Conservation (phyloP, 2,329 filamentous ascomycete species). For the Aspergillus amoenus region DNA sequence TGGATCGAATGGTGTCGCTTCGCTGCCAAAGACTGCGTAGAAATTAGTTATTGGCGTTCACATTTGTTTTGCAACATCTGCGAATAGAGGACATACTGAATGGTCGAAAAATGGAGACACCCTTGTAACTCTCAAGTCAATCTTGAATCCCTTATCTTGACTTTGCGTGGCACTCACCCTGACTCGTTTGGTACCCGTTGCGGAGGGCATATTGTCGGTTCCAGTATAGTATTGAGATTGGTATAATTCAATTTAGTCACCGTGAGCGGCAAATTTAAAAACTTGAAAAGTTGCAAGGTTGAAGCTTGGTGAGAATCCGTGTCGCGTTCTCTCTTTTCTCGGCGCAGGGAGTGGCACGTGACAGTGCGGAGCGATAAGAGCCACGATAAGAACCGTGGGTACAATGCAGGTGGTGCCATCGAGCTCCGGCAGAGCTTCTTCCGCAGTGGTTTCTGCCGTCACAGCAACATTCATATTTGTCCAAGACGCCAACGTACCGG, state of each 20-base stretch:
- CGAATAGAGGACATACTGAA: conserved; percentile 39
- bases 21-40: conserved; percentile 69
- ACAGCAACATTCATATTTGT: conserved; percentile 7
- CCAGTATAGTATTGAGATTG: not conserved
- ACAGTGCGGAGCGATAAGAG: conserved; percentile 22
- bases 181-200: conserved; percentile 56
- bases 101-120: conserved; percentile 48
- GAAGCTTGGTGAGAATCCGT: not conserved
- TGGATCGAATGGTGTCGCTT: conserved; percentile 76
- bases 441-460: conserved; percentile 3
- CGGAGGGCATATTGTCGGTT: conserved; percentile 49
- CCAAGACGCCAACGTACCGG: not conserved
- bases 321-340: not conserved
- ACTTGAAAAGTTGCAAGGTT: not conserved
- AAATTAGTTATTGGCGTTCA: not conserved
- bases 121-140: conserved; percentile 32
- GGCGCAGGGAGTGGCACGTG: conserved; percentile 21
- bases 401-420: not conserved
- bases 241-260: too few species aligned
- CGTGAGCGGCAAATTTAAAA: not conserved
- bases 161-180: conserved; percentile 34
- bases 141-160: not conserved
- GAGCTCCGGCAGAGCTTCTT: conserved; percentile 12
- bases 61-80: not conserved
- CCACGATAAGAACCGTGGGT: conserved; percentile 15